Percentiles rank a stretch among this genome's conserved stretches.
phyloP scores from a whole-genome alignment of 2,329 filamentous ascomycete species.

The Aspergillus spinulosporus region DNA sequence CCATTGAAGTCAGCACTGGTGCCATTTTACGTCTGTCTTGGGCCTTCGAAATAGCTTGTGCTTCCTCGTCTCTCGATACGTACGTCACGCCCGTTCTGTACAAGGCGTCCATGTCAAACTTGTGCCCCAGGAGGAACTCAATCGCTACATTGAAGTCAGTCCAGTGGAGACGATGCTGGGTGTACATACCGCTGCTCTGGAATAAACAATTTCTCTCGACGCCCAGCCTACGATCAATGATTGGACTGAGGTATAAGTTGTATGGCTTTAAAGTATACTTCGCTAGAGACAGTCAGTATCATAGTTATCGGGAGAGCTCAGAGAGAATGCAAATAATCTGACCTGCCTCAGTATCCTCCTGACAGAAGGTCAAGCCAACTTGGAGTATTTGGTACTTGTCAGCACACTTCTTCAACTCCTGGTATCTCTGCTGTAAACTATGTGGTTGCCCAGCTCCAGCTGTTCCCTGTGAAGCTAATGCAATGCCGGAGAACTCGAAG shows the following conservation, averaged over 20 bases:
- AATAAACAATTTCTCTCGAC: conserved; percentile 61
- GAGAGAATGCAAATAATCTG: conserved; percentile 17
- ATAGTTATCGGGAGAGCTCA: neutral
- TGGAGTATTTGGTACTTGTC: conserved; percentile 66
- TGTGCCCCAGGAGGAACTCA: conserved; percentile 60
- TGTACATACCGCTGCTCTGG: conserved; percentile 52
- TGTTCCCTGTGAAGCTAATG: conserved; percentile 40
- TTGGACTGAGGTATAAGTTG: conserved; percentile 63
- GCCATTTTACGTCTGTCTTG: conserved; percentile 43
- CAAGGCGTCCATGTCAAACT: conserved; percentile 59
- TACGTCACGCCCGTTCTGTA: conserved; percentile 62
- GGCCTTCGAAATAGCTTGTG: conserved; percentile 47
- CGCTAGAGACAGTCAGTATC: conserved; percentile 32
- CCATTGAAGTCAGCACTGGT: conserved; percentile 42
- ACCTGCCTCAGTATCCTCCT: conserved; percentile 56
- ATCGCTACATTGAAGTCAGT: conserved; percentile 44
- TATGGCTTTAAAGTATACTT: conserved; percentile 62
- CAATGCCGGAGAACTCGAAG: conserved; percentile 66
- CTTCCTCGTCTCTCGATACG: conserved; percentile 61
- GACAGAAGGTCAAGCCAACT: conserved; percentile 66
- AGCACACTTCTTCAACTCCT: conserved; percentile 60
- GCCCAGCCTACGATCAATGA: conserved; percentile 54
- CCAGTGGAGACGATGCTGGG: neutral
- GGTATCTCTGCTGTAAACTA: conserved; percentile 59
- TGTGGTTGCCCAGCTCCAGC: conserved; percentile 46